Percentiles rank a stretch among this genome's conserved stretches.
These are phyloP conservation scores for Knufia petricola DNA, from an alignment of 2,329 filamentous ascomycete species.

Conservation along the genomic window DNA sequence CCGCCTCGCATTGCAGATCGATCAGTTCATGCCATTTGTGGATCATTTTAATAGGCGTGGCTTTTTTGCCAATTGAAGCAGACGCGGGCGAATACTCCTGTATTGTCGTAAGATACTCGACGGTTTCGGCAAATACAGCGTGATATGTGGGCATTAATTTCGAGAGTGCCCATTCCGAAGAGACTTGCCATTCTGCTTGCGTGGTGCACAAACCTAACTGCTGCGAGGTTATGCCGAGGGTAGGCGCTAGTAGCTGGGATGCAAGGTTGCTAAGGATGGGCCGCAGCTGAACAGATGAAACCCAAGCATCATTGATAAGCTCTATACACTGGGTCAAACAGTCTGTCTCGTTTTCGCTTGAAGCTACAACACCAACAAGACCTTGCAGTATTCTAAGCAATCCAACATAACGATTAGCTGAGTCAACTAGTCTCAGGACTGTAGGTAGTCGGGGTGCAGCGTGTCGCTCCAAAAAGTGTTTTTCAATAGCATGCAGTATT, in stretches of 20 bases:
- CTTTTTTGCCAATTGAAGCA: background rate
- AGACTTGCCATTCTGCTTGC: too few relatives aligned
- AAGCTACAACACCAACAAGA: background rate
- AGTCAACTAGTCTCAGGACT: background rate
- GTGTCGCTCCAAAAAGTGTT: background rate
- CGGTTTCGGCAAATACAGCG: background rate
- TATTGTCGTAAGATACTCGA: background rate
- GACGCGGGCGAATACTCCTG: background rate
- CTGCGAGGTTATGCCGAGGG: background rate
- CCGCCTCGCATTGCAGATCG: background rate
- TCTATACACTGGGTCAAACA: background rate
- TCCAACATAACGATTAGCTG: background rate
- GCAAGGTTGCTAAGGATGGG: background rate
- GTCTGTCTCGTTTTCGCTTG: background rate
- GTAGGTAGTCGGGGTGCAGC: background rate
- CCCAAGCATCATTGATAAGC: background rate
- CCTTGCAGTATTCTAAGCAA: background rate
- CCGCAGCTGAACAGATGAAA: background rate
- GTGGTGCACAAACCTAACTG: background rate
- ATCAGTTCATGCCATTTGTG: background rate
- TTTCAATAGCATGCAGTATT: slow-evolving; percentile 4
- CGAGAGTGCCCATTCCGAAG: background rate
- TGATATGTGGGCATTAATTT: background rate
- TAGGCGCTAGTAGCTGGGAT: background rate
- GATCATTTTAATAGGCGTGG: background rate